These are phyloP conservation scores for Diaporthe aspalathi DNA, from an alignment of 2,329 filamentous ascomycete species.

Conservation along the genomic window DNA sequence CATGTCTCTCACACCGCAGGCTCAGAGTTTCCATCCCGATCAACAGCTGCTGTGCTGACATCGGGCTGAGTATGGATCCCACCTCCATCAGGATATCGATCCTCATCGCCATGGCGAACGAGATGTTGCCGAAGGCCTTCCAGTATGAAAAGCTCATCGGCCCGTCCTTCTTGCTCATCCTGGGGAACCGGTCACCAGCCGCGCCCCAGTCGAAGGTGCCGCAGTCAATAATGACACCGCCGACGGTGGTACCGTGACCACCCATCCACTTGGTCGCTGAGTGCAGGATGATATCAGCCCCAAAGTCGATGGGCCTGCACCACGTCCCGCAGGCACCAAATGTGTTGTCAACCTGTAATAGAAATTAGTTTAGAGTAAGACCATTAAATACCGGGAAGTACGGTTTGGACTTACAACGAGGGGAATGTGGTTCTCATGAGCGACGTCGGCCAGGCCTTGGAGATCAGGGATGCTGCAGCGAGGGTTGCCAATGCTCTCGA, in stretches of 20 bases:
- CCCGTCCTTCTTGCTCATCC: conserved; percentile 89
- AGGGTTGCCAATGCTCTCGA: conserved; percentile 95
- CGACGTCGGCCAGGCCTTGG: conserved; percentile 84
- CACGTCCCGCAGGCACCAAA: conserved; percentile 95
- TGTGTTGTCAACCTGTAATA: conserved; percentile 78
- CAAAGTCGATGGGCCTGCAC: conserved; percentile 86
- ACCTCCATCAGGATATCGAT: conserved; percentile 93
- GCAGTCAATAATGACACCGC: conserved; percentile 85
- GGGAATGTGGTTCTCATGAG: conserved; percentile 75
- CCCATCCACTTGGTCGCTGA: conserved; percentile 98
- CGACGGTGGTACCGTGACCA: conserved; percentile 93
- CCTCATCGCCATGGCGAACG: conserved; percentile 86
- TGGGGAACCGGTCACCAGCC: conserved; percentile 85
- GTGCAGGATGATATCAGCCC: conserved; percentile 94
- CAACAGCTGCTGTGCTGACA: conserved; percentile 90
- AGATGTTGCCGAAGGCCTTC: conserved; percentile 86
- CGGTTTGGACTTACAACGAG: conserved; percentile 58
- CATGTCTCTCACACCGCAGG: conserved; percentile 87
- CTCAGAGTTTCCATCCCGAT: conserved; percentile 91
- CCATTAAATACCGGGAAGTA: rapidly evolving
- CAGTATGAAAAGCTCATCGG: conserved; percentile 96
- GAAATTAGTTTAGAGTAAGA: neutral
- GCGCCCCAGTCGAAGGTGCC: conserved; percentile 96
- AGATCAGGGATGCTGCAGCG: conserved; percentile 94
- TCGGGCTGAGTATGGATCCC: conserved; percentile 85